Percentiles rank a stretch among this genome's conserved stretches.
phyloP scores from a whole-genome alignment of 78 protist genomes.

The Chrysochromulina tobinii region DNA sequence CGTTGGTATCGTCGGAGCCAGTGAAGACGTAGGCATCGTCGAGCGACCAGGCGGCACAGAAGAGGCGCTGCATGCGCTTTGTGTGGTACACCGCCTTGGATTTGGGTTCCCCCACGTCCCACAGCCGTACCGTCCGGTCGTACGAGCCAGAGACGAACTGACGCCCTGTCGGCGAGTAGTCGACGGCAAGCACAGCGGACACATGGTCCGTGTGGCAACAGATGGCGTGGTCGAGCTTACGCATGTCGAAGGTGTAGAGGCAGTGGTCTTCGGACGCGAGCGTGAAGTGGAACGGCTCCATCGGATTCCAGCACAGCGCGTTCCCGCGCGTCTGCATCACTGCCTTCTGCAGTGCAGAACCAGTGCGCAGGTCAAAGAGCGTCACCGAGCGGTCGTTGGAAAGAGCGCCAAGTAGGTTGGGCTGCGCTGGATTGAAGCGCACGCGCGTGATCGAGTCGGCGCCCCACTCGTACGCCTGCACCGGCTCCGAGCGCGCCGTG shows the following conservation, averaged over 20 bases:
- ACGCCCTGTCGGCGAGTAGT: constrained; percentile 92
- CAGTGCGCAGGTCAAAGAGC: constrained; percentile 83
- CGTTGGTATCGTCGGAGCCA: constrained; percentile 68
- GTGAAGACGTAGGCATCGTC: constrained; percentile 84
- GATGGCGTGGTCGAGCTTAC: constrained; percentile 77
- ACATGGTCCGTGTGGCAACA: constrained; percentile 88
- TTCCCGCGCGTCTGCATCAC: constrained; percentile 62
- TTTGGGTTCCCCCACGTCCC: neutral
- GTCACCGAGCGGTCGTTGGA: constrained; percentile 78
- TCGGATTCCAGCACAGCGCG: constrained; percentile 28
- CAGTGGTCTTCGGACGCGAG: constrained; percentile 92
- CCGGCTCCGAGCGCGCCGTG: constrained; percentile 67
- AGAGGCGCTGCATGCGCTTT: constrained; percentile 84
- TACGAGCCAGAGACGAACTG: constrained; percentile 88
- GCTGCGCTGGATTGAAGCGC: constrained; percentile 83
- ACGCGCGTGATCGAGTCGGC: constrained; percentile 68
- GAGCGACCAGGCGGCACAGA: constrained; percentile 59
- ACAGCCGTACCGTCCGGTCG: constrained; percentile 91
- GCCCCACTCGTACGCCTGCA: constrained; percentile 78
- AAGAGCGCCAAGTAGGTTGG: constrained; percentile 63
- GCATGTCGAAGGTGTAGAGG: constrained; percentile 90
- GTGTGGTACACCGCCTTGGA: constrained; percentile 87
- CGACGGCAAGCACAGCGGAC: constrained; percentile 84
- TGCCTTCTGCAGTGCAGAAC: constrained; percentile 73
- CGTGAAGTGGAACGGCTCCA: neutral